Evolutionary conservation across 2,329 filamentous ascomycete species (phyloP), one percentile per base, ranked within the genome.

Genomic region (Teratosphaeria nubilosa): DNA sequence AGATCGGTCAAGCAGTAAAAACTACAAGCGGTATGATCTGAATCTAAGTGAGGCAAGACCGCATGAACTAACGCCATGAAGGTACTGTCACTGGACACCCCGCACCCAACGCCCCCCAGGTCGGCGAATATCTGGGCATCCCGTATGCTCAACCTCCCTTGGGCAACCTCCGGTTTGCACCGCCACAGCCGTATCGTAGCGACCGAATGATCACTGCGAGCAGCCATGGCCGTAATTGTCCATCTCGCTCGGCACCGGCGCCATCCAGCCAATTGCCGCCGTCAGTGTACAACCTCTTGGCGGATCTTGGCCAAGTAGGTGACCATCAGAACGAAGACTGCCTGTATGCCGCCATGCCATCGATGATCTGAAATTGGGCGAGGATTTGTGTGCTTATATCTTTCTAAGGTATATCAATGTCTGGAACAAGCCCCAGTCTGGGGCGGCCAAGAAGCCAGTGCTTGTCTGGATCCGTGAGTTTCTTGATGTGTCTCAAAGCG

Each of bases 111-210:
- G 34, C 34, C 11, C 13, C 34, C 16, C 34, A 41, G 16, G 34
- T 41, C 16, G 13, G 34, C 34, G 34, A 41, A 58, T 82, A 81
- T 65, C 69, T 81, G 3, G 79, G 78, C 1, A 77, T 85, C 1
- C 82, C 64, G 32, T 66, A 68, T 58, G 65, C 65, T 16, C 56
- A 63, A 54, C 58, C 63, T 14, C 76, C 81, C 32, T 69, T 77
- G 25, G 78, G 78, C 1, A 69, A 77, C 57, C 73, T 84, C 52
- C 77, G 84, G 4, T 84, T 84, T 62, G 73, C 73, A 0, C 20
- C 22, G 2, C 58, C 58, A n/a, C 11, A 41, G 34, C 34, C 34
- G 13, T 41, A 41, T 41, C 16, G 16, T n/a, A 41, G 34, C 34
- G 16, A 41, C 14, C 34, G 34, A 41, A 41, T 11, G 5, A 41